Percentiles rank a stretch among this genome's conserved stretches.
Evolutionary conservation across 164 flowering plant species (phyloP).

Genomic region (Macadamia tetraphylla): DNA sequence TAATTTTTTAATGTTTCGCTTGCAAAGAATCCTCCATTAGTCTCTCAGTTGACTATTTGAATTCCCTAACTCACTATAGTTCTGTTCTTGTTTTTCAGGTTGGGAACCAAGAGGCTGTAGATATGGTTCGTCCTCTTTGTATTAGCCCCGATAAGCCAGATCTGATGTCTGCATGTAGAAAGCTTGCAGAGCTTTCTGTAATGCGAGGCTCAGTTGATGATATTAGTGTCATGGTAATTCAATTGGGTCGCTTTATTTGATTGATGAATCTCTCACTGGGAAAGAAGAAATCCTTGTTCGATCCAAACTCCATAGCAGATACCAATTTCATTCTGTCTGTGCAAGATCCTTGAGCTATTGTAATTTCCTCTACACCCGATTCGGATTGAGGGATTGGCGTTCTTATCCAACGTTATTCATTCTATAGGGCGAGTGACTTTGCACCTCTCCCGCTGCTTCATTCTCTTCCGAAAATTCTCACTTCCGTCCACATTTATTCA

Average conservation of each 20-base stretch:
- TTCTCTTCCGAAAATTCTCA: too few relatives aligned
- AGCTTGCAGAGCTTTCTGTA: constrained; percentile 53
- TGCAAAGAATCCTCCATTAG: background rate
- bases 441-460: too few relatives aligned
- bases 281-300: too few relatives aligned
- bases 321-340: too few relatives aligned
- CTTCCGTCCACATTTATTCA: too few relatives aligned
- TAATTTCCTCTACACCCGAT: too few relatives aligned
- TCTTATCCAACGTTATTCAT: too few relatives aligned
- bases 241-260: constrained; percentile 32
- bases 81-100: constrained; percentile 30
- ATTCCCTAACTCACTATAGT: background rate
- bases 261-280: background rate
- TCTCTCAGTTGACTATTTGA: background rate
- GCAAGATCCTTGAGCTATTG: too few relatives aligned
- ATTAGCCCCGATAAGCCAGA: constrained; percentile 20
- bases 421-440: too few relatives aligned
- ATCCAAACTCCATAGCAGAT: too few relatives aligned
- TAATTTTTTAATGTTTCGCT: constrained; percentile 17
- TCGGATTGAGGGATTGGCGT: too few relatives aligned
- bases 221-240: constrained; percentile 62
- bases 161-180: constrained; percentile 48
- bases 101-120: constrained; percentile 71
- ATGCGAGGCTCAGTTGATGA: constrained; percentile 72
- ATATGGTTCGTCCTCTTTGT: constrained; percentile 43